A percentile compares a stretch with the other conserved stretches of the same genome.
Conservation (phyloP, 768 basidiomycete species). For the Chlorophyllum brunneum region DNA sequence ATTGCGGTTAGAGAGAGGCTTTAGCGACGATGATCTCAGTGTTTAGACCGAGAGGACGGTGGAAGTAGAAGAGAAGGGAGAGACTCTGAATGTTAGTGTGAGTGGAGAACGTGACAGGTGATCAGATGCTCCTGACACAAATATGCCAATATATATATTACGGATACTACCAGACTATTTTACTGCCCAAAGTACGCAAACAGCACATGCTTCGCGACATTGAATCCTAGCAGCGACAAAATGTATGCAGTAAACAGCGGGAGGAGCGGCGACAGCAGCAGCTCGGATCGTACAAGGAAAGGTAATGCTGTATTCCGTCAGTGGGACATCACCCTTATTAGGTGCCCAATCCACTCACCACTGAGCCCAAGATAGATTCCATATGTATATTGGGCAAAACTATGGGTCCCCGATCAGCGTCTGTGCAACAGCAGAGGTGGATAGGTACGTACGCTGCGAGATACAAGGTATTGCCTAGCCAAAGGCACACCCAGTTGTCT, state of each 20-base stretch:
- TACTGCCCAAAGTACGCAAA: constrained; percentile 59
- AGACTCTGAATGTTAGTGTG: constrained; percentile 1
- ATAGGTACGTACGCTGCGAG: constrained; percentile 65
- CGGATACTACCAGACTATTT: constrained; percentile 6
- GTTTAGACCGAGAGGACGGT: constrained; percentile 12
- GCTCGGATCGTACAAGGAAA: constrained; percentile 85
- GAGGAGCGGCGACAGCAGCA: constrained; percentile 86
- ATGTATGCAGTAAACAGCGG: constrained; percentile 86
- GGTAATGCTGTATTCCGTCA: constrained; percentile 66
- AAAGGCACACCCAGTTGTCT: constrained; percentile 91
- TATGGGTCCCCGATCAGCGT: constrained; percentile 23
- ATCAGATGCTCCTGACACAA: constrained; percentile 9
- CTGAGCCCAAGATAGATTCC: constrained; percentile 86
- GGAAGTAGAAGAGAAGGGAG: constrained; percentile 10
- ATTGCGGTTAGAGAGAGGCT: constrained; percentile 14
- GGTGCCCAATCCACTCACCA: constrained; percentile 39
- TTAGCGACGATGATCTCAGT: constrained; percentile 8
- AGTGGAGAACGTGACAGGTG: constrained; percentile 9
- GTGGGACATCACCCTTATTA: background rate
- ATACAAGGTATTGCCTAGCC: constrained; percentile 89
- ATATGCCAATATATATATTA: constrained; percentile 10
- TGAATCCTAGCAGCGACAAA: constrained; percentile 85
- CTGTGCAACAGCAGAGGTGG: background rate
- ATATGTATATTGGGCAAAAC: constrained; percentile 87
- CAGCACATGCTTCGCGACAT: constrained; percentile 81